Base-by-base conservation (phyloP, 371 early-diverging fungal genomes). In the Polyrhizophydium stewartii region DNA sequence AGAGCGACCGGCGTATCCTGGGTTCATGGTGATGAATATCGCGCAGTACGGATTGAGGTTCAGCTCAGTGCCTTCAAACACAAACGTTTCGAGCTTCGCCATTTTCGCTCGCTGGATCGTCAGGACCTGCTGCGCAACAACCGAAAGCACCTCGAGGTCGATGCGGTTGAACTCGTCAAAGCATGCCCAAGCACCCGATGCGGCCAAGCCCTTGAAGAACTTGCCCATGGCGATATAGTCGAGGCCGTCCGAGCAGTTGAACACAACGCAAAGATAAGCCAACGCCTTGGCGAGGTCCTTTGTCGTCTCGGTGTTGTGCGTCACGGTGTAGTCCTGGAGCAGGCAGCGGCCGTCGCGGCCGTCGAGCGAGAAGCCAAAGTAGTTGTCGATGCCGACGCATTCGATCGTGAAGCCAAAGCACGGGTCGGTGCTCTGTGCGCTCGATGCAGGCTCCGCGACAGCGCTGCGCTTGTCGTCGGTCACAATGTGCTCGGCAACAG, bases 141-240 rank as follows among this genome's bases (percentile, higher is more conserved):
- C 78, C 9, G 78, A 77, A 21, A 82, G 65, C 56, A 79, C 78
- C 41, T 81, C 78, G 56, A 77, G 64, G 61, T 81, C 75, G 41
- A 85, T 76, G n/a, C 86, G 76, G 59, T 85, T 85, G 68, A 83
- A 85, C 63, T 85, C 86, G 67, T 85, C 86, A 68, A 85, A 81
- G 67, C 86, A 85, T 1, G 82, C 71, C 77, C 78, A 85, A 16
- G 78, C 75, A 7, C 79, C 81, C 2, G 72, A 79, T 1, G 79
- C 72, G 16, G 74, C 74, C n/a, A 80, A 64, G 0, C 82, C 84
- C 55, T 76, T 73, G 68, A 85, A 84, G 59, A 85, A 81, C 61
- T 80, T 81, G 16, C 78, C 74, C 77, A 85, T 77, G 1, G 82
- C 81, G 59, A 71, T 74, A 41, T 77, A 77, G 63, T 81, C 78